These are phyloP conservation scores for Debaryomycetaceae sp. DNA, from an alignment of 1,139 yeast species.

Conservation along the genomic window DNA sequence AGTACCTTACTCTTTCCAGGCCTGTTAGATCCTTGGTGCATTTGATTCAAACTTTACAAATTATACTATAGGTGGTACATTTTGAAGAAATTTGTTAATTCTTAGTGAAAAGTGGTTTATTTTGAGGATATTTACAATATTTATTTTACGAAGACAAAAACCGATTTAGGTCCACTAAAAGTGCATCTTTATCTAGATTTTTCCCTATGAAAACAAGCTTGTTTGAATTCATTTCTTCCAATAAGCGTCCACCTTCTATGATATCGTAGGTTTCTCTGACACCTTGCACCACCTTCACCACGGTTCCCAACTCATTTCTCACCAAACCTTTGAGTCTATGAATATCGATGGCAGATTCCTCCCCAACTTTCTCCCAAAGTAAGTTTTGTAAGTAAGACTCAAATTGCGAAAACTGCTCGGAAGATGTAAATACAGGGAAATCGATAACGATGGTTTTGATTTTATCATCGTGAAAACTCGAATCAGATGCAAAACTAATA, in stretches of 20 bases:
- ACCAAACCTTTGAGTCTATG: conserved; percentile 83
- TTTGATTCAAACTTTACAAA: too few relatives aligned
- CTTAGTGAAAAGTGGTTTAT: neutral
- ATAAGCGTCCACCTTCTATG: conserved; percentile 46
- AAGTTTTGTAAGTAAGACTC: conserved; percentile 64
- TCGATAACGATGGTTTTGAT: conserved; percentile 61
- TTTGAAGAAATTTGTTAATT: too few relatives aligned
- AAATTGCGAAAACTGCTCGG: conserved; percentile 34
- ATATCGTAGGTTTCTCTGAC: conserved; percentile 91
- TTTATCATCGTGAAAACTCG: conserved; percentile 44
- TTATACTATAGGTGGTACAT: too few relatives aligned
- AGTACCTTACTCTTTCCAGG: too few relatives aligned
- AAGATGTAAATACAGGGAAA: conserved; percentile 42
- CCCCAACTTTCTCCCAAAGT: conserved; percentile 60
- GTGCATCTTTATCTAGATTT: conserved; percentile 35
- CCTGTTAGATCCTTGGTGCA: too few relatives aligned
- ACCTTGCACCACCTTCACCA: conserved; percentile 79
- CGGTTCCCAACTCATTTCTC: conserved; percentile 16
- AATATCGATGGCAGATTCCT: conserved; percentile 53
- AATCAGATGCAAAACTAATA: conserved; percentile 12
- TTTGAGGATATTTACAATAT: neutral
- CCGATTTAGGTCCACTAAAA: conserved; percentile 22
- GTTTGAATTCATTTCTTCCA: conserved; percentile 34
- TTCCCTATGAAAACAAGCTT: conserved; percentile 87
- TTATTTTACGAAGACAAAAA: conserved; percentile 9